A percentile compares a stretch with the other conserved stretches of the same genome.
Conservation (phyloP, 345 rosid genomes). For the Arabis alpina region DNA sequence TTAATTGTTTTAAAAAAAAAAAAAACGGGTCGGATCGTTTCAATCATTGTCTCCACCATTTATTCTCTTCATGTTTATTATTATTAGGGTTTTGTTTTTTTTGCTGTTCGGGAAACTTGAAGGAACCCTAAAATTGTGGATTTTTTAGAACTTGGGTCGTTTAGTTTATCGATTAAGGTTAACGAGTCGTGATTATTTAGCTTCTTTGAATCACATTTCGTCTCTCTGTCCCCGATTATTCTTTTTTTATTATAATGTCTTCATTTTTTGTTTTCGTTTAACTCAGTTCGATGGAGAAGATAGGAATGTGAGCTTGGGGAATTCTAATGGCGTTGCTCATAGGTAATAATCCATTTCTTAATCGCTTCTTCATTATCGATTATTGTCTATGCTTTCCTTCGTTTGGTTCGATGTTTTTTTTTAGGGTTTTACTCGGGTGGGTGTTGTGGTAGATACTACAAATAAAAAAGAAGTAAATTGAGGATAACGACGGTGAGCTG, state of each 20-base stretch:
- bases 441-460: too few species aligned
- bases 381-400: slow-evolving; percentile 35
- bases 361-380: slow-evolving; percentile 34
- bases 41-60: slow-evolving; percentile 52
- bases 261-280: slow-evolving; percentile 16
- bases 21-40: too few species aligned
- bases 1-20: too few species aligned
- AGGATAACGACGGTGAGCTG: slow-evolving; percentile 15
- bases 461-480: too few species aligned
- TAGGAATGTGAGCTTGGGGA: slow-evolving; percentile 69
- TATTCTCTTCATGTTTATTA: slow-evolving; percentile 20
- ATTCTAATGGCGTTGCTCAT: slow-evolving; percentile 59
- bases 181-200: slow-evolving; percentile 53
- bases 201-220: slow-evolving; percentile 23
- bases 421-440: slow-evolving; percentile 41
- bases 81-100: slow-evolving; percentile 34
- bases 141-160: slow-evolving; percentile 44
- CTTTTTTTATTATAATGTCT: slow-evolving; percentile 29
- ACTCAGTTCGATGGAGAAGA: slow-evolving; percentile 60
- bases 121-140: too few species aligned
- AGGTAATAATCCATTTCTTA: slow-evolving; percentile 49
- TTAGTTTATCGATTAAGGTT: slow-evolving; percentile 63
- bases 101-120: slow-evolving; percentile 22
- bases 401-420: slow-evolving; percentile 61
- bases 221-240: slow-evolving; percentile 38